Base-by-base conservation (phyloP, 768 basidiomycete genomes). In the Rhodotorula diobovata region DNA sequence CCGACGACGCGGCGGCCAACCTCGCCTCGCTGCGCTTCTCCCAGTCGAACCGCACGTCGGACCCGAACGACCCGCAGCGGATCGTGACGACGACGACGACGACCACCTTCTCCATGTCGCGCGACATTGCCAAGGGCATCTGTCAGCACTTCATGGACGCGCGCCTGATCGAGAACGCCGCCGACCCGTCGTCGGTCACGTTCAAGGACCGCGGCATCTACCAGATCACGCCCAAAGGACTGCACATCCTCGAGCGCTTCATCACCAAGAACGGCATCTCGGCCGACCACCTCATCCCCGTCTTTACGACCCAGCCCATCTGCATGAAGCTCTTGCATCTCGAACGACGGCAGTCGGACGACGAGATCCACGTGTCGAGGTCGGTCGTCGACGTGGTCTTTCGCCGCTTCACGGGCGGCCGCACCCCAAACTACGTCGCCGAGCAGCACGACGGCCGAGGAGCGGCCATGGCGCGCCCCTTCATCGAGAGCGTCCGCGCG, bases 141-240 rank as follows among this genome's bases (percentile, higher is more conserved):
- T 91, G 92, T 83, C 96, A 99, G 82, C 93, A 98, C 80, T 98
- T 98, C 80, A 96, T 99, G 92, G 96, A 98, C 76, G 93, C 96
- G 68, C 91, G 93, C 74, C 85, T 98, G 72, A 93, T 98, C 75
- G 94, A 97, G 82, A 97, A 97, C 80, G 95, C 93, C 25, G 87
- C 91, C 28, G 96, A 99, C 82, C 89, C 89, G 45, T 84, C 85
- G 34, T 89, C 90, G 25, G 88, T 89, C 76, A 85, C 90, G 51
- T 99, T 99, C 88, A 97, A 97, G 83, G 96, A 99, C 77, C 89
- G 96, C 63, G 95, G 95, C 70, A 89, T 97, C 68, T 99, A 93
- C 82, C 86, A 89, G 78, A 85, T 96, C 79, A 98, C 96, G 21
- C 91, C 96, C 25, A 99, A 99, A 83, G 96, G 96, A 63, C 88